Evolutionary conservation across 2,329 filamentous ascomycete species (phyloP).

Genomic region (Trichothecium roseum): DNA sequence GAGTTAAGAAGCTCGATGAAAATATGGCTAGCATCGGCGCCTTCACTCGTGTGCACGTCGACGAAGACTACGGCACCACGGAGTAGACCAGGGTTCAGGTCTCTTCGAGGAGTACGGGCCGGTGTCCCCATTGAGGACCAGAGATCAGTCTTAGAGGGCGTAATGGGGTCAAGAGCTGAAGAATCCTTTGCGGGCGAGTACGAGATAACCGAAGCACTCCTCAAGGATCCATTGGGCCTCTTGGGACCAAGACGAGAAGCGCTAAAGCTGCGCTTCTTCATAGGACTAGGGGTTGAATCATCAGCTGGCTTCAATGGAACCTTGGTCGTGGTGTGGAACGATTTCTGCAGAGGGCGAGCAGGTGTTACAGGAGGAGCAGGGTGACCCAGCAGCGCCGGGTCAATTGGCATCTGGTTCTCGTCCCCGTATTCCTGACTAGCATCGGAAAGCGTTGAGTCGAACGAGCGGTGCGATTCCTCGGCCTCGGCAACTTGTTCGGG

Average conservation of each 20-base stretch:
- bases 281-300: slow-evolving; percentile 37
- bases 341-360: slow-evolving; percentile 36
- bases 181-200: slow-evolving; percentile 38
- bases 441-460: slow-evolving; percentile 44
- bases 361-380: slow-evolving; percentile 41
- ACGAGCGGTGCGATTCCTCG: slow-evolving; percentile 16
- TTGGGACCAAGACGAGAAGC: slow-evolving; percentile 34
- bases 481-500: slow-evolving; percentile 26
- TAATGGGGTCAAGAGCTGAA: slow-evolving; percentile 15
- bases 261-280: slow-evolving; percentile 40
- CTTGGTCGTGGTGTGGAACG: slow-evolving; percentile 59
- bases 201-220: slow-evolving; percentile 42
- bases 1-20: slow-evolving; percentile 70
- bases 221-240: slow-evolving; percentile 31
- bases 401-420: slow-evolving; percentile 50
- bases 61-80: slow-evolving; percentile 70
- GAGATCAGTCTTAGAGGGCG: slow-evolving; percentile 19
- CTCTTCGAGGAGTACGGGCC: slow-evolving; percentile 42
- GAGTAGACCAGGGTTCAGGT: slow-evolving; percentile 44
- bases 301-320: slow-evolving; percentile 63
- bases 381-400: slow-evolving; percentile 29
- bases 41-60: slow-evolving; percentile 74
- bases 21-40: slow-evolving; percentile 68
- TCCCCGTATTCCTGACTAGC: slow-evolving; percentile 57
- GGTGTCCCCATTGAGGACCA: slow-evolving; percentile 48